Evolutionary conservation across 768 basidiomycete genomes (phyloP).

Genomic region (Serendipita sp.): DNA sequence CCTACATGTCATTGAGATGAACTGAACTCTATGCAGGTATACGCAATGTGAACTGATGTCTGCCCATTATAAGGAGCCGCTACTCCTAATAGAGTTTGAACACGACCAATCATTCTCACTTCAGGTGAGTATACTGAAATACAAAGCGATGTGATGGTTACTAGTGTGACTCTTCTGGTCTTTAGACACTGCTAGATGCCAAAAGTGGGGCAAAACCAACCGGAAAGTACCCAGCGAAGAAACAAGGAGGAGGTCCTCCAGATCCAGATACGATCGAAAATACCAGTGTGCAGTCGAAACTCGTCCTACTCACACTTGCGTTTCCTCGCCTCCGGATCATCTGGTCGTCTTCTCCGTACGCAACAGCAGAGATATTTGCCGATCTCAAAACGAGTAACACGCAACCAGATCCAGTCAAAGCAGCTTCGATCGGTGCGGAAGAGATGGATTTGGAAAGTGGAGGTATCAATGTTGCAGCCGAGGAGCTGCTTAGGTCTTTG

Average conservation of each 20-base stretch:
- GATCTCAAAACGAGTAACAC: constrained; percentile 70
- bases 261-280: constrained; percentile 24
- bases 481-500: constrained; percentile 66
- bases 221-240: constrained; percentile 40
- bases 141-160: background rate
- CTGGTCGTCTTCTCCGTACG: constrained; percentile 94
- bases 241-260: constrained; percentile 17
- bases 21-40: constrained; percentile 37
- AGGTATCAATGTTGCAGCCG: constrained; percentile 58
- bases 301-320: constrained; percentile 73
- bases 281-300: constrained; percentile 71
- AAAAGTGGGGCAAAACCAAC: constrained; percentile 52
- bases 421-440: constrained; percentile 68
- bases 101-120: constrained; percentile 91
- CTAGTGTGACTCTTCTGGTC: background rate
- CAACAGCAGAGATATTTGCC: constrained; percentile 79
- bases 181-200: constrained; percentile 46
- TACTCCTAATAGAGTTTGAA: constrained; percentile 92
- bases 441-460: constrained; percentile 51
- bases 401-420: constrained; percentile 67
- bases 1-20: constrained; percentile 6
- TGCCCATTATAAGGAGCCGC: constrained; percentile 83
- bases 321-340: constrained; percentile 90
- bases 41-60: constrained; percentile 97
- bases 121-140: constrained; percentile 44